Evolutionary conservation across 495 filamentous ascomycete genomes (phyloP).

Genomic region (Aspergillus affinis): DNA sequence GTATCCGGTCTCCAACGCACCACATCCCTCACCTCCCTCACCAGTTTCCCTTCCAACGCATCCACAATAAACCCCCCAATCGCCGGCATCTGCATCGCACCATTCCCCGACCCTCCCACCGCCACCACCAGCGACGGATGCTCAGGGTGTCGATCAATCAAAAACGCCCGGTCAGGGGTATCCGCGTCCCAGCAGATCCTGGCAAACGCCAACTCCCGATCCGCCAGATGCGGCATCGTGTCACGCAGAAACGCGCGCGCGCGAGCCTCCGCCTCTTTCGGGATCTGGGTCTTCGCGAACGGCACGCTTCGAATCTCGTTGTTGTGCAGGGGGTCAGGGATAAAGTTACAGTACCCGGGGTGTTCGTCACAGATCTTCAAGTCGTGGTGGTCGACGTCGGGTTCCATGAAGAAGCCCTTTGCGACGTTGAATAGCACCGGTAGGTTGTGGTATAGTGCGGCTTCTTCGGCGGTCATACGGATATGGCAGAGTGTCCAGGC

Average conservation of each 20-base stretch:
- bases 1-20: slow-evolving; percentile 54
- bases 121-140: slow-evolving; percentile 44
- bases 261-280: slow-evolving; percentile 40
- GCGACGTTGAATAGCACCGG: slow-evolving; percentile 54
- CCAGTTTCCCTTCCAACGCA: slow-evolving; percentile 42
- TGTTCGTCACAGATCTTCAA: slow-evolving; percentile 59
- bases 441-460: slow-evolving; percentile 39
- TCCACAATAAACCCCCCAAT: slow-evolving; percentile 49
- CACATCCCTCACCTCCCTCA: slow-evolving; percentile 36
- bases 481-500: slow-evolving; percentile 55
- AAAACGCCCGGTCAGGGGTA: slow-evolving; percentile 50
- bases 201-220: slow-evolving; percentile 47
- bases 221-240: slow-evolving; percentile 51
- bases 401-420: slow-evolving; percentile 57
- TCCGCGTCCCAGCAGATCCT: slow-evolving; percentile 57
- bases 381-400: slow-evolving; percentile 48
- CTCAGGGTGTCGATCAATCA: slow-evolving; percentile 46
- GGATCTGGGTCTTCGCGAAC: slow-evolving; percentile 50
- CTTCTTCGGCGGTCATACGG: slow-evolving; percentile 45
- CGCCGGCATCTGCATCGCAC: slow-evolving; percentile 51
- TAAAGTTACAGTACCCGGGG: slow-evolving; percentile 53
- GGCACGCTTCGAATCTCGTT: slow-evolving; percentile 38
- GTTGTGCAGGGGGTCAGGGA: slow-evolving; percentile 17
- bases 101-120: slow-evolving; percentile 52
- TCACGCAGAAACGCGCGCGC: slow-evolving; percentile 45